Conservation (phyloP, 2,329 filamentous ascomycete species). For the Sordariomycetes sp. region DNA sequence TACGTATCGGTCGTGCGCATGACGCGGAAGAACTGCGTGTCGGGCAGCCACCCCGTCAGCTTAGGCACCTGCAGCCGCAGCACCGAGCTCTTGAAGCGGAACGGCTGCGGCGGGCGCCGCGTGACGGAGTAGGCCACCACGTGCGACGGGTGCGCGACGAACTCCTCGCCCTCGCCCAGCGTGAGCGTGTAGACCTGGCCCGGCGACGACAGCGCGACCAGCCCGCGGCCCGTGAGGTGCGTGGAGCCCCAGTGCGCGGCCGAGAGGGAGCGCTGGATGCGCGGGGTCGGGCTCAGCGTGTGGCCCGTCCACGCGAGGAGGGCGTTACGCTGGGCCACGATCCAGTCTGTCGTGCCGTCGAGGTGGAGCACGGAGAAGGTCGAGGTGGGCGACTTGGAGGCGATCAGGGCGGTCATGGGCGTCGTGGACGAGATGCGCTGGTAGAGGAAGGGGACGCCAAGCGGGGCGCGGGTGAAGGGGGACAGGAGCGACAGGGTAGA, state of each 20-base stretch:
- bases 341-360: slow-evolving; percentile 92
- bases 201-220: slow-evolving; percentile 74
- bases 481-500: slow-evolving; percentile 83
- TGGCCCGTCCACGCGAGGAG: slow-evolving; percentile 96
- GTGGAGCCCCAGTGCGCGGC: slow-evolving; percentile 88
- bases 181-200: slow-evolving; percentile 85
- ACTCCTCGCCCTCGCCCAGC: slow-evolving; percentile 74
- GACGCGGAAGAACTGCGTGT: slow-evolving; percentile 60
- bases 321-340: slow-evolving; percentile 76
- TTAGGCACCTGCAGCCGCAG: slow-evolving; percentile 72
- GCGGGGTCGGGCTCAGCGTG: slow-evolving; percentile 65
- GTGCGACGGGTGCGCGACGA: slow-evolving; percentile 83
- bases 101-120: slow-evolving; percentile 64
- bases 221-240: slow-evolving; percentile 74
- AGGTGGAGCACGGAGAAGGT: slow-evolving; percentile 82
- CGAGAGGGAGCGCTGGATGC: slow-evolving; percentile 63
- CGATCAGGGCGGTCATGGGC: slow-evolving; percentile 79
- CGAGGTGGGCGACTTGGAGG: slow-evolving; percentile 75
- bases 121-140: slow-evolving; percentile 82
- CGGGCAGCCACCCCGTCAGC: slow-evolving; percentile 53
- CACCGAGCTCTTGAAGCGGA: slow-evolving; percentile 72
- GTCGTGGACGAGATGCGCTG: slow-evolving; percentile 81
- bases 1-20: slow-evolving; percentile 65
- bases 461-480: slow-evolving; percentile 65
- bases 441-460: slow-evolving; percentile 91